A percentile compares a stretch with the other conserved stretches of the same genome.
phyloP scores from a whole-genome alignment of 2,329 filamentous ascomycete genomes.

The Alternaria burnsii region DNA sequence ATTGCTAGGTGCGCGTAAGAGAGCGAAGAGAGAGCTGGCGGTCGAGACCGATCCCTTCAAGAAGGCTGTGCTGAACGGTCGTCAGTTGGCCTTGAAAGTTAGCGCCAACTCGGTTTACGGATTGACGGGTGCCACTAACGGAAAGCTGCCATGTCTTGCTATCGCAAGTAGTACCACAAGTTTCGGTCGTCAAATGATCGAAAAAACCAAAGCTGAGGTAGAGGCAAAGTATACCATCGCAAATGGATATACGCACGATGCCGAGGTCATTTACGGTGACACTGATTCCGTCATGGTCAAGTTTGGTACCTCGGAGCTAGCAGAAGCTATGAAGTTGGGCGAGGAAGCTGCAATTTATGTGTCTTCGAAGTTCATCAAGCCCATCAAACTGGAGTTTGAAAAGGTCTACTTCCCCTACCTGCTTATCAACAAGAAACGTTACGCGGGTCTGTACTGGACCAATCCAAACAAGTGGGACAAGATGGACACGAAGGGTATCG shows the following conservation, averaged over 20 bases:
- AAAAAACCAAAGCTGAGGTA: constrained; percentile 96
- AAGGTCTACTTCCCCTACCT: constrained; percentile 99
- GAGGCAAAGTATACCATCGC: constrained; percentile 88
- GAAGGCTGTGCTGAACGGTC: constrained; percentile 96
- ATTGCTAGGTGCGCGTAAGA: constrained; percentile 87
- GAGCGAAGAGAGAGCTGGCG: constrained; percentile 89
- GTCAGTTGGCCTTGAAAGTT: constrained; percentile 93
- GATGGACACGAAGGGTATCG: constrained; percentile 99
- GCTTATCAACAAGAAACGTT: constrained; percentile 99
- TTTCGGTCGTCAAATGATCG: constrained; percentile 98
- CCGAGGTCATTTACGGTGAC: constrained; percentile 97
- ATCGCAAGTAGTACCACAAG: constrained; percentile 97
- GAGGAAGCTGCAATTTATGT: constrained; percentile 89
- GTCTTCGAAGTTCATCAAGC: constrained; percentile 90
- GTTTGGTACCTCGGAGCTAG: constrained; percentile 87
- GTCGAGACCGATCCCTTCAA: constrained; percentile 95
- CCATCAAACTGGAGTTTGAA: constrained; percentile 98
- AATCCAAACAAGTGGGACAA: constrained; percentile 95
- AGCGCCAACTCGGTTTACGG: constrained; percentile 98
- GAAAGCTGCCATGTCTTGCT: constrained; percentile 91
- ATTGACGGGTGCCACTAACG: constrained; percentile 92
- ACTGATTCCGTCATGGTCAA: constrained; percentile 99
- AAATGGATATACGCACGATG: constrained; percentile 93
- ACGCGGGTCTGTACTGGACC: constrained; percentile 98
- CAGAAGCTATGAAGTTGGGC: constrained; percentile 93